Percentiles rank a stretch among this genome's conserved stretches.
Evolutionary conservation across 2,329 filamentous ascomycete species (phyloP).

Genomic region (Penicillium nordicum): DNA sequence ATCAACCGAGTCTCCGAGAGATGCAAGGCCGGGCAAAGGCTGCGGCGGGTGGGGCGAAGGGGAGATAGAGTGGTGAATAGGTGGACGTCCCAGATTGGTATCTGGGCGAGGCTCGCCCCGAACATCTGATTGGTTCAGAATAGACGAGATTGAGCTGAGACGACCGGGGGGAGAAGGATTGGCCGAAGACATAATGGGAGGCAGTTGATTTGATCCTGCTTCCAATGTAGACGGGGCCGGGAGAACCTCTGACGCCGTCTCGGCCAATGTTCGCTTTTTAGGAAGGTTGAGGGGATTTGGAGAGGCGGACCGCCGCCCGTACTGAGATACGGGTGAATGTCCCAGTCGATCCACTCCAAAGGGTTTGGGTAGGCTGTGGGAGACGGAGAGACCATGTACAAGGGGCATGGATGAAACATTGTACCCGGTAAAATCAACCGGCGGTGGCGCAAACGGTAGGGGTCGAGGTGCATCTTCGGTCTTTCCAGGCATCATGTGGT

Average conservation of each 20-base stretch:
- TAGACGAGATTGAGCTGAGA: slow-evolving; percentile 71
- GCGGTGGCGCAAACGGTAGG: slow-evolving; percentile 41
- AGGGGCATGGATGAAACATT: slow-evolving; percentile 32
- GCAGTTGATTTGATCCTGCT: slow-evolving; percentile 37
- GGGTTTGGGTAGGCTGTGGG: slow-evolving; percentile 21
- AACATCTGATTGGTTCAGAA: slow-evolving; percentile 58
- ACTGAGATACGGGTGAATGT: slow-evolving; percentile 30
- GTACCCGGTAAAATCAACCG: slow-evolving; percentile 51
- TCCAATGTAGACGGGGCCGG: slow-evolving; percentile 32
- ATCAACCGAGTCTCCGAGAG: slow-evolving; percentile 58
- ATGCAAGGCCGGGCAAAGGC: slow-evolving; percentile 35
- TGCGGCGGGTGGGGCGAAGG: slow-evolving; percentile 22
- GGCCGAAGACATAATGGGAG: slow-evolving; percentile 37
- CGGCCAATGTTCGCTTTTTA: slow-evolving; percentile 38
- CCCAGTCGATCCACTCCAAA: slow-evolving; percentile 32
- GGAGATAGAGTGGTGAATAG: slow-evolving; percentile 26
- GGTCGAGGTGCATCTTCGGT: slow-evolving; percentile 37
- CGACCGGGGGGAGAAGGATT: slow-evolving; percentile 52
- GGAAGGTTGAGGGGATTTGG: slow-evolving; percentile 29
- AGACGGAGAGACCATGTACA: slow-evolving; percentile 28
- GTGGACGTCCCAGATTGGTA: slow-evolving; percentile 35
- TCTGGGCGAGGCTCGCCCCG: slow-evolving; percentile 43
- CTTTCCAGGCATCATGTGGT: slow-evolving; percentile 40
- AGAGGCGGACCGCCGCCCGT: slow-evolving; percentile 32
- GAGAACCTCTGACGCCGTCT: slow-evolving; percentile 29